These are phyloP conservation scores for Irpex lacteus DNA, from an alignment of 1,284 basidiomycete genomes.

Conservation along the genomic window DNA sequence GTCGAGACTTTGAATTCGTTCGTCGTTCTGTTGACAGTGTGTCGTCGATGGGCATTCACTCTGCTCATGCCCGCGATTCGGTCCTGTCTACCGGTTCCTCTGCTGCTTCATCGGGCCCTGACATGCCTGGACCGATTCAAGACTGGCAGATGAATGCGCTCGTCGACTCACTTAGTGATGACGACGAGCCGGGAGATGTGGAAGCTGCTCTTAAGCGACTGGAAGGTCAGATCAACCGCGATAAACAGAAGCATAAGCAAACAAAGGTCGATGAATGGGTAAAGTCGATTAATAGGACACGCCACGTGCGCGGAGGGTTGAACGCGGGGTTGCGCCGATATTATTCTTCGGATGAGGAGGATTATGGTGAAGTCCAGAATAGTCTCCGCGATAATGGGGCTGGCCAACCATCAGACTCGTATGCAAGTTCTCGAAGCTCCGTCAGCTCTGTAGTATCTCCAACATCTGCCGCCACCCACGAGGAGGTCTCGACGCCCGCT, in stretches of 20 bases:
- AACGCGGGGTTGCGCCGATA: constrained; percentile 45
- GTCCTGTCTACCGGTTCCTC: constrained; percentile 40
- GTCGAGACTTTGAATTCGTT: constrained; percentile 77
- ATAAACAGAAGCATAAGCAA: constrained; percentile 65
- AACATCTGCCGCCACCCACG: constrained; percentile 5
- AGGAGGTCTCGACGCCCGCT: constrained; percentile 1
- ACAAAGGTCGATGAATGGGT: constrained; percentile 83
- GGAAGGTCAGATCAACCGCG: constrained; percentile 79
- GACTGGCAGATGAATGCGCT: constrained; percentile 81
- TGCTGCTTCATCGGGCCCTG: constrained; percentile 32
- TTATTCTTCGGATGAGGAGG: constrained; percentile 38
- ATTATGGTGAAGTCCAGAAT: constrained; percentile 22
- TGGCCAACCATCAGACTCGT: constrained; percentile 10
- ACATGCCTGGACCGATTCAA: constrained; percentile 45
- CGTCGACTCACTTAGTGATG: constrained; percentile 72
- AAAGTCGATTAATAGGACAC: constrained; percentile 57
- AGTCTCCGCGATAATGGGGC: neutral
- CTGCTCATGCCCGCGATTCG: constrained; percentile 43
- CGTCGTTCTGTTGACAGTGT: constrained; percentile 63
- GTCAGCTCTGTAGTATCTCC: constrained; percentile 11
- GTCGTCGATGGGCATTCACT: constrained; percentile 71
- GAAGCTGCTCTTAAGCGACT: constrained; percentile 76
- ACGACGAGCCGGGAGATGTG: constrained; percentile 73
- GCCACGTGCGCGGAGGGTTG: constrained; percentile 60
- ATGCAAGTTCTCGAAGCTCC: constrained; percentile 12